Conservation (phyloP, 768 basidiomycete genomes). For the Termitomyces heimii region DNA sequence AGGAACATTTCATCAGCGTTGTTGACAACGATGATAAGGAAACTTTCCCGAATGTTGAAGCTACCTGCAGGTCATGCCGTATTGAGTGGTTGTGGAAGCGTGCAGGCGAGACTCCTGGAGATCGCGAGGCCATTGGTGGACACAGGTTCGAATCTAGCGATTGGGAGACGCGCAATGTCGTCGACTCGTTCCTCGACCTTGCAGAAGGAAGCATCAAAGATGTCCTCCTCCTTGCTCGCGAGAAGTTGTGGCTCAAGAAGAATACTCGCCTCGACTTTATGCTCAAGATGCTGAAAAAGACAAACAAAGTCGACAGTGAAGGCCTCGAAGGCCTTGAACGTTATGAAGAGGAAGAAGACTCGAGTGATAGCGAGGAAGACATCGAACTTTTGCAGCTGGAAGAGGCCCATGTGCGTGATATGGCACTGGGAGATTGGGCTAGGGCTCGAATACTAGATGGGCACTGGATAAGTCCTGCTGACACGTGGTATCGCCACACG, state of each 20-base stretch:
- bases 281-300: conserved; percentile 29
- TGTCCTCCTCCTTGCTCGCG: conserved; percentile 54
- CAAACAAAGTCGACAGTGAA: conserved; percentile 19
- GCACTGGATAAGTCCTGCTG: conserved; percentile 70
- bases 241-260: conserved; percentile 65
- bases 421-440: conserved; percentile 71
- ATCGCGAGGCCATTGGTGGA: conserved; percentile 56
- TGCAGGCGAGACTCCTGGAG: conserved; percentile 38
- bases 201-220: conserved; percentile 64
- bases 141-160: conserved; percentile 33
- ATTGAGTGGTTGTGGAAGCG: conserved; percentile 60
- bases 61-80: conserved; percentile 66
- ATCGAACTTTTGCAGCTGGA: conserved; percentile 36
- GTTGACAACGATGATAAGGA: conserved; percentile 72
- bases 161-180: conserved; percentile 62
- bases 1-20: conserved; percentile 35
- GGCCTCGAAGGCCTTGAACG: conserved; percentile 10
- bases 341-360: conserved; percentile 28
- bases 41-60: conserved; percentile 56
- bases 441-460: conserved; percentile 68
- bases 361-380: conserved; percentile 41
- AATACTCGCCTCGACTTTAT: conserved; percentile 63
- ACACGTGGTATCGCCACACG: conserved; percentile 50
- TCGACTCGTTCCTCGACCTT: conserved; percentile 70
- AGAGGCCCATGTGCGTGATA: conserved; percentile 35